Evolutionary conservation across 768 basidiomycete genomes (phyloP), one percentile per base, ranked within the genome.

Genomic region (Russula ochroleuca): DNA sequence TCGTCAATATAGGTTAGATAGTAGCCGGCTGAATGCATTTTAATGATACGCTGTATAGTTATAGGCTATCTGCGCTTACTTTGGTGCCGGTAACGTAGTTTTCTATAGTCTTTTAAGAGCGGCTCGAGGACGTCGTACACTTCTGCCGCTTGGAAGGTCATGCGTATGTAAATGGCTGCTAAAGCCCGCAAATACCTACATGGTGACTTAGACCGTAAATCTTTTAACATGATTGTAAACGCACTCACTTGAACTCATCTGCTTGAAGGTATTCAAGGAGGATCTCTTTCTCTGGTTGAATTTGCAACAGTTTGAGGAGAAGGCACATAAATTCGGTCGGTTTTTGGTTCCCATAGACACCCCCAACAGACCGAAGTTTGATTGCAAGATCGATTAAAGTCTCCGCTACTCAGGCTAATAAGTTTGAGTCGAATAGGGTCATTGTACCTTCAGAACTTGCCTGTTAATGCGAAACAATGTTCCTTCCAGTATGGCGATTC

Each of bases 281-380:
- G 58, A 99, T 98, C 76, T 98, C 97, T 74, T 95, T 96, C 76
- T 98, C 92, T 3, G 97, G 97, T 72, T 98, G 97, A 55, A 99
- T 87, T 76, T 98, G 96, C 49, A 99, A 80, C 56, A 99, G 81
- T 74, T 99, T 99, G 69, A 98, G 79, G 53, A 95, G 83, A 47
- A 99, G 80, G 71, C 90, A 95, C 54, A 98, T 77, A 75, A 96
- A 99, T 72, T 94, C 88, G 3, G 95, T 98, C 0, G 97, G 97
- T 51, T 87, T 84, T 69, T 97, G 92, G 74, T 98, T 98, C 65
- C 88, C 90, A 76, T 94, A 95, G 11, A 98, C 95, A 15, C 97
- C 97, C 11, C 97, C 97, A 61, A 98, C 86, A 63, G 77, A 83
- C 38, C 83, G 83, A 17, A 94, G 74, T 69, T 87, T 87, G 66